Evolutionary conservation across 2,329 filamentous ascomycete species (phyloP).

Genomic region (Aspergillus ruber): DNA sequence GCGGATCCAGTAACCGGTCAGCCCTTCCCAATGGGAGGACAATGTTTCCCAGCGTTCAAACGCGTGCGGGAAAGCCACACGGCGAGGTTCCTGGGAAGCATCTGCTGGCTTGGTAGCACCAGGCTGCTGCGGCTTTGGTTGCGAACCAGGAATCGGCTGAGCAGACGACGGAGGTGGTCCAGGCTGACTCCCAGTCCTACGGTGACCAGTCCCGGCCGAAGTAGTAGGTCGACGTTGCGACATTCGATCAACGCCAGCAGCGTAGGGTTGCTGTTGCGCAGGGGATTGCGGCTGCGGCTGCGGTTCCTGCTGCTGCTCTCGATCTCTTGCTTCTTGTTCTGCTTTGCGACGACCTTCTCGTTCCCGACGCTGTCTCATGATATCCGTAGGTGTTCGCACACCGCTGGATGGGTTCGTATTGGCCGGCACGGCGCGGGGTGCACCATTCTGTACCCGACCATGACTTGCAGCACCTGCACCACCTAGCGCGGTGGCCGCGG

Average conservation of each 20-base stretch:
- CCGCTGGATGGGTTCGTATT: slow-evolving; percentile 47
- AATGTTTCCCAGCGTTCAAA: slow-evolving; percentile 97
- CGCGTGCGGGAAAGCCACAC: slow-evolving; percentile 83
- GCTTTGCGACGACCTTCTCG: slow-evolving; percentile 66
- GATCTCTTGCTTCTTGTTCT: slow-evolving; percentile 56
- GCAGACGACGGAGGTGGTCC: slow-evolving; percentile 12
- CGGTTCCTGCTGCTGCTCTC: slow-evolving; percentile 42
- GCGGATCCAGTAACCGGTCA: slow-evolving; percentile 96
- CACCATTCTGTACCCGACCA: slow-evolving; percentile 53
- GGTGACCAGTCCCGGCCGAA: neutral
- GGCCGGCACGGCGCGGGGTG: slow-evolving; percentile 50
- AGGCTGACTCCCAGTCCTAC: slow-evolving; percentile 4
- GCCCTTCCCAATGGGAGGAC: slow-evolving; percentile 94
- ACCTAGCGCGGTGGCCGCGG: slow-evolving; percentile 23
- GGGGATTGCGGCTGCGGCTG: slow-evolving; percentile 18
- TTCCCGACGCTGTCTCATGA: slow-evolving; percentile 80
- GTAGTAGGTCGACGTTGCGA: neutral
- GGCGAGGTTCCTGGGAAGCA: slow-evolving; percentile 25
- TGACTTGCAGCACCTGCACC: slow-evolving; percentile 39
- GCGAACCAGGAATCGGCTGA: slow-evolving; percentile 19
- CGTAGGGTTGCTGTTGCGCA: slow-evolving; percentile 9
- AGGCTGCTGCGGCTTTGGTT: slow-evolving; percentile 16
- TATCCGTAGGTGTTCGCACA: slow-evolving; percentile 78
- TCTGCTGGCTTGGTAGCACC: slow-evolving; percentile 18
- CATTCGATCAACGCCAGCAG: neutral